Percentiles rank a stretch among this genome's conserved stretches.
Conservation (phyloP, 352 stramenopile species). For the Globisporangium paddicum region DNA sequence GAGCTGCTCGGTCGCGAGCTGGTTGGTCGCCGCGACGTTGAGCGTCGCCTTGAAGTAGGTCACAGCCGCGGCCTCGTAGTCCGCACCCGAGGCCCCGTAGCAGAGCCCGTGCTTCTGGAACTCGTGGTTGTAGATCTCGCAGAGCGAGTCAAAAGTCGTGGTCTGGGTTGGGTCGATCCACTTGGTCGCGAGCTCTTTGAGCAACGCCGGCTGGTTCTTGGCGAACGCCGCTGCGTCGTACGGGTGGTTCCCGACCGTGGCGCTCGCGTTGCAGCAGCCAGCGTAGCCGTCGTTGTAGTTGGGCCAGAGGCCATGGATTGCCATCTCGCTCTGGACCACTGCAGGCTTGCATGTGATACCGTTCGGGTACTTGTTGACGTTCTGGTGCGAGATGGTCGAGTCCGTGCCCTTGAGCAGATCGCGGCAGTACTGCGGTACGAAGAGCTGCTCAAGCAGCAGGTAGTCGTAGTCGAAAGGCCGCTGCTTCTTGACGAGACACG, state of each 20-base stretch:
- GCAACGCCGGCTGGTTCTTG: constrained; percentile 38
- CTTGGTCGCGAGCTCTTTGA: constrained; percentile 44
- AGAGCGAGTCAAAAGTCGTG: constrained; percentile 31
- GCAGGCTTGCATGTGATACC: constrained; percentile 38
- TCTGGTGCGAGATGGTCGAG: constrained; percentile 48
- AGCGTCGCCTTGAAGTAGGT: constrained; percentile 15
- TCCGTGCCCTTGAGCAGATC: too few species aligned
- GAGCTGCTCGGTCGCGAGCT: constrained; percentile 9
- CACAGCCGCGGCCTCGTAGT: constrained; percentile 7
- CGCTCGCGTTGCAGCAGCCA: constrained; percentile 56
- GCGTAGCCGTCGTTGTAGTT: constrained; percentile 70
- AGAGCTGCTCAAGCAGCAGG: constrained; percentile 30
- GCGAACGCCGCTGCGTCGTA: constrained; percentile 44
- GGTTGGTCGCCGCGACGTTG: neutral
- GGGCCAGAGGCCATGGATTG: constrained; percentile 68
- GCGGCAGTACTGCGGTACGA: too few species aligned
- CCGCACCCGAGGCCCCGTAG: constrained; percentile 33
- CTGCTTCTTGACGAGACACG: constrained; percentile 59
- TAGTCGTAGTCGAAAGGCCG: constrained; percentile 69
- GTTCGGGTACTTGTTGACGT: constrained; percentile 55
- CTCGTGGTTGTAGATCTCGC: constrained; percentile 83
- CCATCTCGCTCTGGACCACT: constrained; percentile 42
- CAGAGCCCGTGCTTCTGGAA: constrained; percentile 86
- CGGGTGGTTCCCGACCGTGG: constrained; percentile 43
- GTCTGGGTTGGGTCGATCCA: constrained; percentile 36